Percentiles rank a stretch among this genome's conserved stretches.
phyloP scores from a whole-genome alignment of 106 monocot genomes.

The Posidonia australis region DNA sequence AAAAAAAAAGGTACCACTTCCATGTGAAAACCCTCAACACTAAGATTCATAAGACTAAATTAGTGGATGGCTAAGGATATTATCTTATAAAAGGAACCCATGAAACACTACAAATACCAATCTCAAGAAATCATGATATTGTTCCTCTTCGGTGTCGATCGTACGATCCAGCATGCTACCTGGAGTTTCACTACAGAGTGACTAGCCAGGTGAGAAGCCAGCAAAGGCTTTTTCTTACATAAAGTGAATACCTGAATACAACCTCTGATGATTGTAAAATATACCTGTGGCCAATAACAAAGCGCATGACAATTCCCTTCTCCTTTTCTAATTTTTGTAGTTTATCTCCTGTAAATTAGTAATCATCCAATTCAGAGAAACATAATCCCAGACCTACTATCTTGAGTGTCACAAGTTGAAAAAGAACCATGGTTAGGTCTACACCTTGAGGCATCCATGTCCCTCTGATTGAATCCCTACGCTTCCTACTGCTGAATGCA shows the following conservation, averaged over 20 bases:
- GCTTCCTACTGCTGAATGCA: slow-evolving; percentile 84
- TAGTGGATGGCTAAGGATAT: no score
- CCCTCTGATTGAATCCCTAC: slow-evolving; percentile 81
- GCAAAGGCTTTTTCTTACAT: background rate
- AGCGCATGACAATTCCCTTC: background rate
- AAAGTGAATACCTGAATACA: background rate
- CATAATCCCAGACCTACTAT: background rate
- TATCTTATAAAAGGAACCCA: background rate
- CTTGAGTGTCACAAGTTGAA: background rate
- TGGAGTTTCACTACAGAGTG: slow-evolving; percentile 31
- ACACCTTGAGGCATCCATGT: slow-evolving; percentile 95
- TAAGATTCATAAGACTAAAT: background rate
- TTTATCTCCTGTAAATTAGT: background rate
- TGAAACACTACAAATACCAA: slow-evolving; percentile 16
- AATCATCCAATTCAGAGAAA: background rate
- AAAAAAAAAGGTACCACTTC: background rate
- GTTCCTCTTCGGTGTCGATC: slow-evolving; percentile 45
- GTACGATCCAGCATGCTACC: slow-evolving; percentile 39
- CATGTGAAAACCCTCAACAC: no score
- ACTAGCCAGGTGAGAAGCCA: background rate
- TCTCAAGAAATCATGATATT: slow-evolving; percentile 52
- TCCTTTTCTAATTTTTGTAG: slow-evolving; percentile 1
- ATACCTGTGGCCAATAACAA: slow-evolving; percentile 1
- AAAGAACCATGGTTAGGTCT: background rate
- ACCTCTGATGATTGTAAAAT: background rate